Base-by-base conservation (phyloP, 345 rosid genomes). In the Cardamine chenopodiifolia region DNA sequence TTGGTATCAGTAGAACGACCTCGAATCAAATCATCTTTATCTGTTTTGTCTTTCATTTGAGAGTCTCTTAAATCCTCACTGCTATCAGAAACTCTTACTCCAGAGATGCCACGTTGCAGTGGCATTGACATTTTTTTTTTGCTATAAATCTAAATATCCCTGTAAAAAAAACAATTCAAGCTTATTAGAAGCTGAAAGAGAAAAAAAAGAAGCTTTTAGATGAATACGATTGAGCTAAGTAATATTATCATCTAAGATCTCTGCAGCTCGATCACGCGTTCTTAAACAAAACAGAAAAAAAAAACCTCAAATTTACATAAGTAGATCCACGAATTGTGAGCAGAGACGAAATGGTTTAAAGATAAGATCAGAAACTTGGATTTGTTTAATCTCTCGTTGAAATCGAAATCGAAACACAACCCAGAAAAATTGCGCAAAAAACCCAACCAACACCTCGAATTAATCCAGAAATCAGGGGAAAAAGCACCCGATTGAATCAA, bases 1-100 rank as follows among this genome's bases (percentile, higher is more conserved):
- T 14, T 56, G 1, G 50, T 45, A 45, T 81, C 88, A 39, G 87
- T 70, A 59, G 97, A 79, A 66, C 86, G 88, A 52, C 76, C 83
- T 80, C 82, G 83, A 40, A 80, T 81, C 74, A 74, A 80, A 68
- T 89, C 90, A 47, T 85, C 94, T 80, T 82, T 93, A 7, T 85
- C 95, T 11, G 85, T 77, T 73, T 83, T 90, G 83, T 83, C 97
- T 67, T 92, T 90, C 95, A 80, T 85, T 75, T 89, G 92, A 8
- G 91, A 85, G 55, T 88, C 97, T 85, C 86, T 74, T 19, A 85
- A 78, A 77, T 86, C 91, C 42, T 88, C 79, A 78, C 70, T 81
- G 67, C 84, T 76, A 45, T 86, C 92, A 3, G 92, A 88, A 82
- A 82, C 81, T 85, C 95, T 81, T 35, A 70, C 64, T 66, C 86